phyloP scores from a whole-genome alignment of 2,329 filamentous ascomycete genomes.

The Parastagonospora avenae region DNA sequence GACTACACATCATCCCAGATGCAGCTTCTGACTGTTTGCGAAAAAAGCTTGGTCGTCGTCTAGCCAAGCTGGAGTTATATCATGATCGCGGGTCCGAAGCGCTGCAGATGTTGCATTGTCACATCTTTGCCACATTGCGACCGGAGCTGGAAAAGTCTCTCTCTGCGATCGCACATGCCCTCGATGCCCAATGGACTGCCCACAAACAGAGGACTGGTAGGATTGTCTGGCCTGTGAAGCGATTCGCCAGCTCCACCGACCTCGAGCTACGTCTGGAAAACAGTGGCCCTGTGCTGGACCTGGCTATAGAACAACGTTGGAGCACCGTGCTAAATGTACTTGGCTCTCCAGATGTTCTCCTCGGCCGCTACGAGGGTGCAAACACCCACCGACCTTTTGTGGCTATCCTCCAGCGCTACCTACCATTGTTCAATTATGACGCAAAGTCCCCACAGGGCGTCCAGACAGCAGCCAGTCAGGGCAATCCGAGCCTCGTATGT shows the following conservation, averaged over 20 bases:
- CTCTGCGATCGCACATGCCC: constrained; percentile 12
- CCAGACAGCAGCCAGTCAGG: neutral
- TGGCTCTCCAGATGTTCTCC: constrained; percentile 14
- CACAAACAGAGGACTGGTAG: constrained; percentile 37
- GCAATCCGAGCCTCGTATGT: constrained; percentile 24
- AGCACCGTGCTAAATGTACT: neutral
- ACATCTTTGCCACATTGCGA: constrained; percentile 4
- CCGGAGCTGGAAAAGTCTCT: constrained; percentile 20
- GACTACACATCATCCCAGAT: constrained; percentile 25
- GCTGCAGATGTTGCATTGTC: neutral
- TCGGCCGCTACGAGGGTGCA: constrained; percentile 18
- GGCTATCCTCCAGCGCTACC: constrained; percentile 6
- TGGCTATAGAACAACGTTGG: neutral
- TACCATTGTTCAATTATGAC: constrained; percentile 20
- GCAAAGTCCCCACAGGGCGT: constrained; percentile 4
- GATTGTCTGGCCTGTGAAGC: constrained; percentile 51
- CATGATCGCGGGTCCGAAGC: neutral
- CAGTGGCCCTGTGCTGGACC: constrained; percentile 19
- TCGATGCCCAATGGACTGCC: constrained; percentile 27
- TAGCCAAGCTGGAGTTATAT: constrained; percentile 62
- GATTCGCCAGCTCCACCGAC: constrained; percentile 32
- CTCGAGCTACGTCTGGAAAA: constrained; percentile 22
- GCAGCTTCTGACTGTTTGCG: constrained; percentile 52
- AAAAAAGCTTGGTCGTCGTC: constrained; percentile 61
- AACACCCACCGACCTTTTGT: constrained; percentile 22